These are phyloP conservation scores for Lyophyllum atratum DNA, from an alignment of 768 basidiomycete species.

Conservation along the genomic window DNA sequence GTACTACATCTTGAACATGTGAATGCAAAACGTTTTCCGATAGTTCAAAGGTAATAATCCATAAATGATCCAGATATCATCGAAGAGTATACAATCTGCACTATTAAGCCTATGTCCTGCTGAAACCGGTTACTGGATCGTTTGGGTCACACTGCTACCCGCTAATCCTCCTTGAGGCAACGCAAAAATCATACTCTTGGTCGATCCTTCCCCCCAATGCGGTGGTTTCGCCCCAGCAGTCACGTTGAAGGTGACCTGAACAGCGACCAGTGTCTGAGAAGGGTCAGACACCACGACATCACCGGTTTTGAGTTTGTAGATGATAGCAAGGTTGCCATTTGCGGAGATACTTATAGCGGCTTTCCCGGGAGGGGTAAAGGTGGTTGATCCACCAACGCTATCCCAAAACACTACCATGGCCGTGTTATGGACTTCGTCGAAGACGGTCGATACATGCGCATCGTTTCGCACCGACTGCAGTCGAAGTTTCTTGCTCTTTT, in stretches of 20 bases:
- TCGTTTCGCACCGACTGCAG: slow-evolving; percentile 49
- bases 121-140: background rate
- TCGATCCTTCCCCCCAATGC: slow-evolving; percentile 23
- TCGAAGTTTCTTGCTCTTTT: slow-evolving; percentile 31
- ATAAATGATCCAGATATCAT: too few species aligned
- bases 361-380: slow-evolving; percentile 28
- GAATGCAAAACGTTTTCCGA: background rate
- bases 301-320: slow-evolving; percentile 42
- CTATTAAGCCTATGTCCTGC: background rate
- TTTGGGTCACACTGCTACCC: slow-evolving; percentile 47
- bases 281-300: slow-evolving; percentile 65
- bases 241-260: slow-evolving; percentile 38
- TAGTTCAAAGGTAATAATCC: background rate
- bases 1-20: background rate
- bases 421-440: slow-evolving; percentile 40
- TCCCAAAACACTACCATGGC: slow-evolving; percentile 64
- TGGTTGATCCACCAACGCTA: slow-evolving; percentile 40
- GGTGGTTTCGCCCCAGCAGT: slow-evolving; percentile 26
- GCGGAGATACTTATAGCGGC: slow-evolving; percentile 34
- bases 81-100: too few species aligned
- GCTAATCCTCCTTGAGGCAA: slow-evolving; percentile 51
- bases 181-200: slow-evolving; percentile 34
- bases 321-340: slow-evolving; percentile 43
- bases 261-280: slow-evolving; percentile 47
- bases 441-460: slow-evolving; percentile 47